Evolutionary conservation across 345 rosid species (phyloP).

Genomic region (Aquilaria yunnanensis): DNA sequence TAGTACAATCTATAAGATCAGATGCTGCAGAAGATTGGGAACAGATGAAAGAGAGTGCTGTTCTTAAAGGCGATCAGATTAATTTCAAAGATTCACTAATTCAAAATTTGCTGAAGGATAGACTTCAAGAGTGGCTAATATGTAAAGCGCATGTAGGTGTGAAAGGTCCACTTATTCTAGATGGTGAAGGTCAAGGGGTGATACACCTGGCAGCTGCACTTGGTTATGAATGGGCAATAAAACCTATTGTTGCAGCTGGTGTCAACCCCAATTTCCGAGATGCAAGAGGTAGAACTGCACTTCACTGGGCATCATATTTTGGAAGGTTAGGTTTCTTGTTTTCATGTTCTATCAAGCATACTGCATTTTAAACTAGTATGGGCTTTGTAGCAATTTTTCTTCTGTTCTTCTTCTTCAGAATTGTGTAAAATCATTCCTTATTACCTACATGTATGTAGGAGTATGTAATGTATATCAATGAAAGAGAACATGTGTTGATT

Average conservation of each 20-base stretch:
- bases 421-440: too few species aligned
- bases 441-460: too few species aligned
- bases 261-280: constrained; percentile 55
- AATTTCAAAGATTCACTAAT: constrained; percentile 31
- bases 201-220: constrained; percentile 59
- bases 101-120: constrained; percentile 38
- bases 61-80: constrained; percentile 7
- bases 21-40: constrained; percentile 13
- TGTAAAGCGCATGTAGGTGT: constrained; percentile 42
- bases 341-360: too few species aligned
- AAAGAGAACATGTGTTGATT: neutral
- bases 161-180: constrained; percentile 41
- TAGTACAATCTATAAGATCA: constrained; percentile 19
- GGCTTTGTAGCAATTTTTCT: too few species aligned
- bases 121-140: constrained; percentile 47
- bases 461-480: too few species aligned
- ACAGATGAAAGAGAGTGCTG: constrained; percentile 2
- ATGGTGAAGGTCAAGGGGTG: constrained; percentile 53
- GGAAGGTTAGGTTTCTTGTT: constrained; percentile 40
- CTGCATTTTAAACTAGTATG: too few species aligned
- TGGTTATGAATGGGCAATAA: constrained; percentile 58
- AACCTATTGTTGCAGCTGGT: constrained; percentile 44
- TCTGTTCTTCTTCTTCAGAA: too few species aligned
- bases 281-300: constrained; percentile 48
- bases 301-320: constrained; percentile 68